Conservation (phyloP, 2,329 filamentous ascomycete species). For the Neofusicoccum umdonicola region DNA sequence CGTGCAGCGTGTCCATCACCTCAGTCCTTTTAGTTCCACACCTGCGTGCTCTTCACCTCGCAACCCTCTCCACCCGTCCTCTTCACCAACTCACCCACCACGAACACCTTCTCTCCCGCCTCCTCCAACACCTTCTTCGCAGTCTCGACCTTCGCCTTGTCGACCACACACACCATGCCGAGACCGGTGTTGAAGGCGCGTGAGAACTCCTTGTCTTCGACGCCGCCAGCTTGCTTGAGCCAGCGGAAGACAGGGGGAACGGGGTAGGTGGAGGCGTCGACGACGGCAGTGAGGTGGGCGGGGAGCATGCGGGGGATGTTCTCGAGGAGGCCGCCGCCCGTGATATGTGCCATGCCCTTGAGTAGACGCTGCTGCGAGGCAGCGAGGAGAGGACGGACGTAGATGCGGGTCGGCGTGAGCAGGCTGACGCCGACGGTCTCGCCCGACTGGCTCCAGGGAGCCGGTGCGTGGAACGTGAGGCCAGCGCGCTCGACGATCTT, state of each 20-base stretch:
- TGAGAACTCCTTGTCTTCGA: conserved; percentile 77
- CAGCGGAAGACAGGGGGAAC: conserved; percentile 80
- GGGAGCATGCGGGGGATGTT: conserved; percentile 96
- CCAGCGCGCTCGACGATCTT: conserved; percentile 76
- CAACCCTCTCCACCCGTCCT: conserved; percentile 59
- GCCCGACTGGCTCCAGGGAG: conserved; percentile 68
- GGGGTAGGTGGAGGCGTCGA: conserved; percentile 74
- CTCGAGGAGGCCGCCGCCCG: conserved; percentile 86
- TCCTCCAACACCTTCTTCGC: conserved; percentile 61
- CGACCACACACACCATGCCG: conserved; percentile 88
- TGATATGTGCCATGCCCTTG: conserved; percentile 96
- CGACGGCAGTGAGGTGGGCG: conserved; percentile 69
- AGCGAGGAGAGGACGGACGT: conserved; percentile 77
- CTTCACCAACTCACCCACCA: conserved; percentile 68
- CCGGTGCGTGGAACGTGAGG: conserved; percentile 67
- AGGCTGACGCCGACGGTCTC: conserved; percentile 70
- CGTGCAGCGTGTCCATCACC: no score
- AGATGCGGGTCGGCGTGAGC: conserved; percentile 88
- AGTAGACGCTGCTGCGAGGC: conserved; percentile 62
- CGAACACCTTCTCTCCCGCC: conserved; percentile 73
- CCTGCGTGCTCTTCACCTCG: conserved; percentile 59
- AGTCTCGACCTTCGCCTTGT: conserved; percentile 59
- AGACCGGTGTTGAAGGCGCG: conserved; percentile 93
- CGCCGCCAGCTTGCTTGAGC: conserved; percentile 72
- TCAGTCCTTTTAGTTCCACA: conserved; percentile 32